Conservation (phyloP, 495 filamentous ascomycete species). For the Penicillium bialowiezense region DNA sequence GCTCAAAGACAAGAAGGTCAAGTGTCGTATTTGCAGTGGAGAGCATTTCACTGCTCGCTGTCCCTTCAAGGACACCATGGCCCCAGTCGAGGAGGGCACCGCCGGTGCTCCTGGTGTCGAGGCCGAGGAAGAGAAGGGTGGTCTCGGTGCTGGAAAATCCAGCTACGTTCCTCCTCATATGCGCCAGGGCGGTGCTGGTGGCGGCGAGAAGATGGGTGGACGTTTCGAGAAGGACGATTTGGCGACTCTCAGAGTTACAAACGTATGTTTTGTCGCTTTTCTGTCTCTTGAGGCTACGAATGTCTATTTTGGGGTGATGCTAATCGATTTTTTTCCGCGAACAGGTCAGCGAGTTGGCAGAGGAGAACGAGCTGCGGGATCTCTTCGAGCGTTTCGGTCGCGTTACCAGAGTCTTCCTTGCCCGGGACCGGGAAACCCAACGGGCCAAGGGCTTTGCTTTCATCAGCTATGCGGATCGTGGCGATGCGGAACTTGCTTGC, state of each 20-base stretch:
- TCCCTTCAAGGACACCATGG: conserved; percentile 84
- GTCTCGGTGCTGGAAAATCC: conserved; percentile 63
- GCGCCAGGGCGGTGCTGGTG: conserved; percentile 63
- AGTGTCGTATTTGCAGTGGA: conserved; percentile 96
- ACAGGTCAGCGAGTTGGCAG: conserved; percentile 93
- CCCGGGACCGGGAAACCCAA: conserved; percentile 93
- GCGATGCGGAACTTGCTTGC: conserved; percentile 86
- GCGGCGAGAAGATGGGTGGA: conserved; percentile 86
- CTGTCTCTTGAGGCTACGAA: background rate
- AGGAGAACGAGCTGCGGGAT: conserved; percentile 89
- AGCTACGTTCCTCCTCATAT: conserved; percentile 93
- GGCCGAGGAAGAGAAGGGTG: conserved; percentile 53
- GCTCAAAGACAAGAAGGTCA: conserved; percentile 98
- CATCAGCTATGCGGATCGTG: conserved; percentile 87
- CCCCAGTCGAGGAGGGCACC: conserved; percentile 64
- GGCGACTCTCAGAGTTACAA: conserved; percentile 93
- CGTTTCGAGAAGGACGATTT: conserved; percentile 96
- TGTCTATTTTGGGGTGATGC: conserved; percentile 6
- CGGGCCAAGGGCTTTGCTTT: conserved; percentile 97
- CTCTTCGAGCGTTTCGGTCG: conserved; percentile 97
- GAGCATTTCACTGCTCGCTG: conserved; percentile 97
- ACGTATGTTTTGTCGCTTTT: conserved; percentile 59
- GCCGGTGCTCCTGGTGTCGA: conserved; percentile 53
- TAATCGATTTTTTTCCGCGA: conserved; percentile 13
- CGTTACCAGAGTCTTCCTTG: conserved; percentile 94